Evolutionary conservation across 2,329 filamentous ascomycete species (phyloP).

Genomic region (Penicillium digitatum): DNA sequence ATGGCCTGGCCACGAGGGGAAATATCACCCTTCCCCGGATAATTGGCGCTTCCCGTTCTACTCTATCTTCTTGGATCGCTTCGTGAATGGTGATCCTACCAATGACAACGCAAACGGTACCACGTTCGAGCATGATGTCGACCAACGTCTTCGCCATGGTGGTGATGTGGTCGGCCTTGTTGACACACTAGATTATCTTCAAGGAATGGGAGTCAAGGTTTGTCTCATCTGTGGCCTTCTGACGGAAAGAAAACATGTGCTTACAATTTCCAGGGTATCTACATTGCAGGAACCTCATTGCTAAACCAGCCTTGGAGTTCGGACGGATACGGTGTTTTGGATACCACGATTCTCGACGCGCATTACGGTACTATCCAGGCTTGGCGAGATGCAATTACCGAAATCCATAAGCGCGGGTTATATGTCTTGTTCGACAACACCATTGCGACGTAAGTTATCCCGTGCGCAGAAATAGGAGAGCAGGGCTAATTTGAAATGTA

Average conservation of each 20-base stretch:
- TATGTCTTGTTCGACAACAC: constrained; percentile 65
- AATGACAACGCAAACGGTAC: constrained; percentile 62
- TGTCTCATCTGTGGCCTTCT: neutral
- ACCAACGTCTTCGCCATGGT: constrained; percentile 60
- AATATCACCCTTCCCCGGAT: constrained; percentile 51
- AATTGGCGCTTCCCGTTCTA: constrained; percentile 66
- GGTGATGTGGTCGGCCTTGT: constrained; percentile 57
- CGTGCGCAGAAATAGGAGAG: no score
- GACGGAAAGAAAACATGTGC: constrained; percentile 1
- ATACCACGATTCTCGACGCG: constrained; percentile 60
- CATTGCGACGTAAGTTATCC: constrained; percentile 52
- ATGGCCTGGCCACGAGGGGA: constrained; percentile 46
- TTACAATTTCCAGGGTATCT: constrained; percentile 47
- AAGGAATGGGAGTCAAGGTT: constrained; percentile 61
- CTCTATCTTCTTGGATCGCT: constrained; percentile 61
- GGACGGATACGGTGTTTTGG: constrained; percentile 58
- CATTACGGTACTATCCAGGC: constrained; percentile 58
- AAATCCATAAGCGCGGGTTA: constrained; percentile 60
- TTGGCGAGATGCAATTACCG: constrained; percentile 56
- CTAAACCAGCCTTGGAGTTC: constrained; percentile 63
- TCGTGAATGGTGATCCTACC: constrained; percentile 60
- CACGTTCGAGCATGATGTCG: constrained; percentile 56
- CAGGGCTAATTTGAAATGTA: neutral
- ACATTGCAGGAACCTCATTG: constrained; percentile 60
- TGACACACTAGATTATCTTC: constrained; percentile 61